These are phyloP conservation scores for Eucalyptus cloeziana DNA, from an alignment of 345 rosid species.

Conservation along the genomic window DNA sequence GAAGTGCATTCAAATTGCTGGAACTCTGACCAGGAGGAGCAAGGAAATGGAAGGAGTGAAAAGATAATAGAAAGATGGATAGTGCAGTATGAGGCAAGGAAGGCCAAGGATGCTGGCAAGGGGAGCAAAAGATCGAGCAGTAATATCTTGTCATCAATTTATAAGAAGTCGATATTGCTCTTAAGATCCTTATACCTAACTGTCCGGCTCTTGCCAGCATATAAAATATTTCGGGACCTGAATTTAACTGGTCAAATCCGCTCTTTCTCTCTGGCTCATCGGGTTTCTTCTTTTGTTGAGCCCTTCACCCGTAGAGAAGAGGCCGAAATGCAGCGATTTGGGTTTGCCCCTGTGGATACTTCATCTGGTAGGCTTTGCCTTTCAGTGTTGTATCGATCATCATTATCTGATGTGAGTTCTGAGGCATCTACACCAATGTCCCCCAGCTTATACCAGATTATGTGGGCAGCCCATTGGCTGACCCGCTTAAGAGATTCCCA, in stretches of 20 bases:
- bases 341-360: constrained; percentile 76
- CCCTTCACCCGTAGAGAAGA: constrained; percentile 80
- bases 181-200: constrained; percentile 78
- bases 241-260: constrained; percentile 58
- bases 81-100: constrained; percentile 67
- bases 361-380: constrained; percentile 81
- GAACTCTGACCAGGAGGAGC: constrained; percentile 61
- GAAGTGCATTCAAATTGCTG: constrained; percentile 28
- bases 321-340: constrained; percentile 76
- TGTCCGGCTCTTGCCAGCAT: constrained; percentile 88
- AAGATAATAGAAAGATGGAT: constrained; percentile 92
- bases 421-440: constrained; percentile 71
- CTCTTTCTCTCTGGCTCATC: constrained; percentile 54
- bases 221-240: constrained; percentile 69
- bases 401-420: constrained; percentile 48
- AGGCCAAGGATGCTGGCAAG: constrained; percentile 34
- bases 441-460: constrained; percentile 76
- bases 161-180: constrained; percentile 72
- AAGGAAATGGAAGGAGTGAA: constrained; percentile 43
- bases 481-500: constrained; percentile 76
- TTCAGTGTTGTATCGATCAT: constrained; percentile 54
- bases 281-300: constrained; percentile 68
- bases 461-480: constrained; percentile 96
- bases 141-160: constrained; percentile 41
- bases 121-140: constrained; percentile 57